Conservation (phyloP, 805 yeast genomes). For the Metschnikowia peoriensis region DNA sequence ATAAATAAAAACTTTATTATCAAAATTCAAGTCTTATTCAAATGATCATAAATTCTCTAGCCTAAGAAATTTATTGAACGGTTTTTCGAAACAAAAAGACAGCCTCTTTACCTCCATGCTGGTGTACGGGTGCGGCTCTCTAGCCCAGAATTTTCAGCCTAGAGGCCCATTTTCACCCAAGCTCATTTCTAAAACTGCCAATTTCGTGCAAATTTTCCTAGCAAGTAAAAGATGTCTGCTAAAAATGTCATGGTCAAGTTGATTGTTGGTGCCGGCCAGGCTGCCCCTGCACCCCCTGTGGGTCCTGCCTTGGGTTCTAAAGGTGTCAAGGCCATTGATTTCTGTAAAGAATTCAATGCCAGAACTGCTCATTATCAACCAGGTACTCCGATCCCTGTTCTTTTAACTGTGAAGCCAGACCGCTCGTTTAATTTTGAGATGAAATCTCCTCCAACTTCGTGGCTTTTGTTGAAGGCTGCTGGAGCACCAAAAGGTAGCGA, state of each 20-base stretch:
- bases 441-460: slow-evolving; percentile 90
- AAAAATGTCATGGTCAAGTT: slow-evolving; percentile 78
- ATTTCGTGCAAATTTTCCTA: not conserved
- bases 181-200: not conserved
- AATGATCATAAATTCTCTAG: too few relatives aligned
- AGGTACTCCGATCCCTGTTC: slow-evolving; percentile 87
- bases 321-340: slow-evolving; percentile 98
- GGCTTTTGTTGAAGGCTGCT: slow-evolving; percentile 78
- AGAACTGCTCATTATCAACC: slow-evolving; percentile 85
- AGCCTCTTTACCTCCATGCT: too few relatives aligned
- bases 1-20: too few relatives aligned
- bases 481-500: slow-evolving; percentile 78
- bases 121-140: slow-evolving; percentile 5
- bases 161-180: not conserved
- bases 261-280: slow-evolving; percentile 95
- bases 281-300: slow-evolving; percentile 98
- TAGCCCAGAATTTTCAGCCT: not conserved
- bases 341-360: slow-evolving; percentile 97
- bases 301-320: slow-evolving; percentile 98
- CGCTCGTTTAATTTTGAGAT: slow-evolving; percentile 82
- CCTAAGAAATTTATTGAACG: too few relatives aligned
- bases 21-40: too few relatives aligned
- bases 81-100: too few relatives aligned
- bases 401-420: slow-evolving; percentile 87
- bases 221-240: slow-evolving; percentile 26